Percentiles rank a stretch among this genome's conserved stretches.
Evolutionary conservation across 1,284 basidiomycete genomes (phyloP).

Genomic region (Rhodotorula mucilaginosa): DNA sequence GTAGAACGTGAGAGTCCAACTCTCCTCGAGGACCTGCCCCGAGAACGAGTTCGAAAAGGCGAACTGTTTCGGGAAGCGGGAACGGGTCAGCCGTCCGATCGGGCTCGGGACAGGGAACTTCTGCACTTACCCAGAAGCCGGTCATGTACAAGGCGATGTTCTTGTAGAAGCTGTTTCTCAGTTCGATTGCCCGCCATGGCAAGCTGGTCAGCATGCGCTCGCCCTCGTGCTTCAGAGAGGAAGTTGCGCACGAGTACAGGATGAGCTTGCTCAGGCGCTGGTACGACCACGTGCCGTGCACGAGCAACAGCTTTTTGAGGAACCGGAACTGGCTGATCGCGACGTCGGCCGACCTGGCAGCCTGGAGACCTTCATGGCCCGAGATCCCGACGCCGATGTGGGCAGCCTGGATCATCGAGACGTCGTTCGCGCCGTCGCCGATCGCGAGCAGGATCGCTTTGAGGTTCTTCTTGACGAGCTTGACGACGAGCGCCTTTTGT

Average conservation of each 20-base stretch:
- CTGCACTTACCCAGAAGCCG: slow-evolving; percentile 41
- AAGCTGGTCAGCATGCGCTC: not conserved
- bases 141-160: slow-evolving; percentile 98
- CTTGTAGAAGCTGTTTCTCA: slow-evolving; percentile 50
- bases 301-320: slow-evolving; percentile 89
- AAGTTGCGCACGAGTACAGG: slow-evolving; percentile 52
- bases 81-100: no score
- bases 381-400: slow-evolving; percentile 95
- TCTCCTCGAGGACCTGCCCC: slow-evolving; percentile 96
- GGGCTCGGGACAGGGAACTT: not conserved
- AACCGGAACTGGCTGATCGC: slow-evolving; percentile 98
- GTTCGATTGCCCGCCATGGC: no score
- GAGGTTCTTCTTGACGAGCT: slow-evolving; percentile 95
- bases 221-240: not conserved
- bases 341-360: slow-evolving; percentile 91
- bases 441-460: slow-evolving; percentile 91
- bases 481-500: slow-evolving; percentile 97
- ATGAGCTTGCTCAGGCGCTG: slow-evolving; percentile 91
- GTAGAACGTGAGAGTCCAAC: slow-evolving; percentile 80
- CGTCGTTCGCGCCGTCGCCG: slow-evolving; percentile 63
- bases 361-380: slow-evolving; percentile 96
- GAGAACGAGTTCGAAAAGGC: slow-evolving; percentile 99
- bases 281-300: slow-evolving; percentile 99
- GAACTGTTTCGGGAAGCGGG: slow-evolving; percentile 58
- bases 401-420: slow-evolving; percentile 62